Percentiles rank a stretch among this genome's conserved stretches.
Evolutionary conservation across 2,329 filamentous ascomycete species (phyloP).

Genomic region (Epichloe scottii): DNA sequence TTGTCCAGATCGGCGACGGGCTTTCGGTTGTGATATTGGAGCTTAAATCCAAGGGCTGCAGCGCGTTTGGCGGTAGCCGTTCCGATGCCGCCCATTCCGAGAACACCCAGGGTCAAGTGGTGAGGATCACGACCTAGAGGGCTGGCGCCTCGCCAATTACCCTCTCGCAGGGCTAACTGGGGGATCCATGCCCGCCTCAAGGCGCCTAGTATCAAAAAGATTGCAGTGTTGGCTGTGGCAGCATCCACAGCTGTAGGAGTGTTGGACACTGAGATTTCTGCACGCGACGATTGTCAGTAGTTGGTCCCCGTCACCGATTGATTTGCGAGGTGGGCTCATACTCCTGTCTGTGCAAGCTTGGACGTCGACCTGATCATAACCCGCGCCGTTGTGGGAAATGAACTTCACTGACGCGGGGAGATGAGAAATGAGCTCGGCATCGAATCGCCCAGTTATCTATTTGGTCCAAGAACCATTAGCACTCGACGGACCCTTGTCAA

Average conservation of each 20-base stretch:
- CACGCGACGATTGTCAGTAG: neutral
- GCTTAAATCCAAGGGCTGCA: conserved; percentile 40
- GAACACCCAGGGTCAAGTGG: conserved; percentile 47
- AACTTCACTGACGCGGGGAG: conserved; percentile 28
- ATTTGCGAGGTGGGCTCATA: neutral
- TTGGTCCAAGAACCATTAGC: neutral
- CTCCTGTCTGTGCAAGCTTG: conserved; percentile 38
- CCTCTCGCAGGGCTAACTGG: conserved; percentile 44
- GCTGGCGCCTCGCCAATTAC: conserved; percentile 43
- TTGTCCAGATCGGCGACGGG: conserved; percentile 28
- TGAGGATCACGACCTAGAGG: conserved; percentile 51
- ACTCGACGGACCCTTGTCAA: neutral
- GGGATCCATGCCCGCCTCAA: conserved; percentile 51
- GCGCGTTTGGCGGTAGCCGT: conserved; percentile 34
- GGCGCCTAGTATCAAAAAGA: conserved; percentile 60
- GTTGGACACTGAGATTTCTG: conserved; percentile 48
- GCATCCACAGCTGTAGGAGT: conserved; percentile 55
- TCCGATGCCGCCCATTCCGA: conserved; percentile 50
- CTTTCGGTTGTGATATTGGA: conserved; percentile 45
- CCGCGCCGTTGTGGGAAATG: conserved; percentile 31
- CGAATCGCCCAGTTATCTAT: conserved; percentile 46
- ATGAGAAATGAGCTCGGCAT: conserved; percentile 44
- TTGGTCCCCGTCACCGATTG: too few relatives aligned
- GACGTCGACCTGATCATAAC: conserved; percentile 61
- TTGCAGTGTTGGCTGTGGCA: conserved; percentile 57